phyloP scores from a whole-genome alignment of 78 protist species.

The Bigelowiella natans region DNA sequence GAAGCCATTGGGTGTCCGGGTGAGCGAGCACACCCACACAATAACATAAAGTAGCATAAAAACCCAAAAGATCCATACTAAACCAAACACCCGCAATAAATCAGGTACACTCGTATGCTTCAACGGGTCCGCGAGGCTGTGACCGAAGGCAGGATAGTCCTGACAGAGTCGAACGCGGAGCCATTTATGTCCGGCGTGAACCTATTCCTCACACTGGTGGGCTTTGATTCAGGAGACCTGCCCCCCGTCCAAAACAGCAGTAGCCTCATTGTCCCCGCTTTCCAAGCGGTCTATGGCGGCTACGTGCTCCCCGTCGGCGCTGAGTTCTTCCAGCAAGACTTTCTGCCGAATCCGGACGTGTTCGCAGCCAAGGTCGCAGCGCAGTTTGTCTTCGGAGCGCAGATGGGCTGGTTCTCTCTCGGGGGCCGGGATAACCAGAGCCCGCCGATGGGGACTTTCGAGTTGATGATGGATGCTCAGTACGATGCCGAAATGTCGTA shows the following conservation, averaged over 20 bases:
- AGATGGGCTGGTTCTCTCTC: conserved; percentile 24
- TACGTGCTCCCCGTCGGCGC: conserved; percentile 16
- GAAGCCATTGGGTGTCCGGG: conserved; percentile 25
- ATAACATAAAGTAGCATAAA: too few relatives aligned
- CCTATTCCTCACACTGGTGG: conserved; percentile 11
- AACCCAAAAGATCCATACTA: too few relatives aligned
- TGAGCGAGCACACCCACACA: too few relatives aligned
- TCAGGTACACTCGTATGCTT: background rate
- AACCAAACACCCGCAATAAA: too few relatives aligned
- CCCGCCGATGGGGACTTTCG: background rate
- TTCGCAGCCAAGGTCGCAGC: conserved; percentile 2
- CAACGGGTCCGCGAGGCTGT: background rate
- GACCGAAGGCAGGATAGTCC: background rate
- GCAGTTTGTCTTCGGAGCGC: conserved; percentile 18
- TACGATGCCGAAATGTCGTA: conserved; percentile 6
- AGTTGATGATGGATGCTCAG: conserved; percentile 5
- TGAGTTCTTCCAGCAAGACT: conserved; percentile 25
- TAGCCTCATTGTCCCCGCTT: conserved; percentile 12
- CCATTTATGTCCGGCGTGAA: conserved; percentile 26
- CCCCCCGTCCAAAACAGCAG: background rate
- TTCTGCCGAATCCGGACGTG: conserved; percentile 11
- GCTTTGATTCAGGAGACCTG: background rate
- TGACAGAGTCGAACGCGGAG: conserved; percentile 29
- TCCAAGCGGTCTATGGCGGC: conserved; percentile 16
- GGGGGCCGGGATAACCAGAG: conserved; percentile 11